These are phyloP conservation scores for Ophiostoma ips DNA, from an alignment of 2,329 filamentous ascomycete species.

Conservation along the genomic window DNA sequence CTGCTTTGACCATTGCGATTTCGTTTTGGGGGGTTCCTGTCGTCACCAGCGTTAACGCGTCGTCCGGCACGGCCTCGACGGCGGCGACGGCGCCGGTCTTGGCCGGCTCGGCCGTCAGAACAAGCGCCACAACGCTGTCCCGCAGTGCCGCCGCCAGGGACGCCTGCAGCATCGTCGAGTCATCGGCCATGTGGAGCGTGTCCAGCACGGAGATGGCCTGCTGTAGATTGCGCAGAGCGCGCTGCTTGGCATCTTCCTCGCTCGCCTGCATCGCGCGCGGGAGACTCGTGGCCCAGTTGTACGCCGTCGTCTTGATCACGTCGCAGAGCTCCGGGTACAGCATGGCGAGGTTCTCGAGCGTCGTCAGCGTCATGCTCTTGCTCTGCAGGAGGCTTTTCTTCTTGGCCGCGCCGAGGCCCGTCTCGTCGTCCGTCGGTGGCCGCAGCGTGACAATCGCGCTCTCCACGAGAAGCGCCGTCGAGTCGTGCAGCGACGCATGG, in stretches of 20 bases:
- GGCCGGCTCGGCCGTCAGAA: conserved; percentile 20
- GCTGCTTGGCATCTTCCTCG: conserved; percentile 64
- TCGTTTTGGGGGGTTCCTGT: too few species aligned
- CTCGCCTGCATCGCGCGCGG: conserved; percentile 71
- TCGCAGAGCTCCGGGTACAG: conserved; percentile 40
- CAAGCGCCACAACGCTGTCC: conserved; percentile 50
- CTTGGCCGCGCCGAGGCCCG: not conserved
- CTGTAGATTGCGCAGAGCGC: conserved; percentile 61
- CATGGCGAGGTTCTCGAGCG: conserved; percentile 37
- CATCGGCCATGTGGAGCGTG: conserved; percentile 40
- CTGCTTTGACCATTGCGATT: not conserved
- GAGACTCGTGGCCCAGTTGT: conserved; percentile 70
- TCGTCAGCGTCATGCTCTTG: conserved; percentile 30
- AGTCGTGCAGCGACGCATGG: conserved; percentile 54
- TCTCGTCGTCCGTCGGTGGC: not conserved
- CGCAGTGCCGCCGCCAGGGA: conserved; percentile 54
- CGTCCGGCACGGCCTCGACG: conserved; percentile 19
- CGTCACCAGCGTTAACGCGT: conserved; percentile 4
- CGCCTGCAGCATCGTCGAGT: conserved; percentile 53
- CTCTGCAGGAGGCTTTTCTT: too few species aligned
- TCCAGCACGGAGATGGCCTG: conserved; percentile 55
- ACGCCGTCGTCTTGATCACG: conserved; percentile 51
- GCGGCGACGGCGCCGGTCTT: conserved; percentile 17
- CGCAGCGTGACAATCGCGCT: conserved; percentile 53
- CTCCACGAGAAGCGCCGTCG: conserved; percentile 60